Evolutionary conservation across 192 early-diverging fungal genomes (phyloP), one percentile per base, ranked within the genome.

Genomic region (Dispira parvispora): DNA sequence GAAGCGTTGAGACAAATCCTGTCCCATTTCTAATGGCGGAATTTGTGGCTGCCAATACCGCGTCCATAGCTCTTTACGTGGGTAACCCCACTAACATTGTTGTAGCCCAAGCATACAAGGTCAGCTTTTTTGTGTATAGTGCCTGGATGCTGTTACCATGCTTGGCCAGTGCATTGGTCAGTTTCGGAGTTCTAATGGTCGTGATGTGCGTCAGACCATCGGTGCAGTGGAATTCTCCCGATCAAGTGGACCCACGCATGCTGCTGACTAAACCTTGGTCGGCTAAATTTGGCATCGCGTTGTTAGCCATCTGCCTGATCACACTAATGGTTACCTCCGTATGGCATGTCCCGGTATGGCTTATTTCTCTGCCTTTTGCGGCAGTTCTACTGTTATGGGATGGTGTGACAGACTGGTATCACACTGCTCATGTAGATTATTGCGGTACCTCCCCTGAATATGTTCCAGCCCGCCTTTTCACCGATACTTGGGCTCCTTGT

Each of bases 11-110:
- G 52, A 76, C 85, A 16, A 46, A 73, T 38, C 78, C 82, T 12
- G 73, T 78, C 18, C 79, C 90, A 3, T 88, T 82, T 46, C 67
- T 93, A 18, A 78, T 89, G 65, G 80, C 82, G n/a, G 82, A 86
- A 63, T 88, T 92, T 65, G 74, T 81, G 45, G 81, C 80, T 0
- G 82, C 83, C 38, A 92, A 92, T 63, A 87, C 82, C 38, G 83
- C 81, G 32, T 85, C 82, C 13, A 91, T 92, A 85, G 78, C 82
- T 1, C 69, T 94, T 23, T 90, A 86, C 65, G 87, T 94, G 67
- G 88, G 91, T 32, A 94, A 94, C 62, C 83, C 89, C 18, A 92
- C 89, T 10, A 92, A 94, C 67, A 83, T 94, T 13, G 77, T 94
- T 43, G 88, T 87, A 3, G 82, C 86, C 18, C 79, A 90, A 66